These are phyloP conservation scores for Didymella glomerata DNA, from an alignment of 2,329 filamentous ascomycete genomes.

Conservation along the genomic window DNA sequence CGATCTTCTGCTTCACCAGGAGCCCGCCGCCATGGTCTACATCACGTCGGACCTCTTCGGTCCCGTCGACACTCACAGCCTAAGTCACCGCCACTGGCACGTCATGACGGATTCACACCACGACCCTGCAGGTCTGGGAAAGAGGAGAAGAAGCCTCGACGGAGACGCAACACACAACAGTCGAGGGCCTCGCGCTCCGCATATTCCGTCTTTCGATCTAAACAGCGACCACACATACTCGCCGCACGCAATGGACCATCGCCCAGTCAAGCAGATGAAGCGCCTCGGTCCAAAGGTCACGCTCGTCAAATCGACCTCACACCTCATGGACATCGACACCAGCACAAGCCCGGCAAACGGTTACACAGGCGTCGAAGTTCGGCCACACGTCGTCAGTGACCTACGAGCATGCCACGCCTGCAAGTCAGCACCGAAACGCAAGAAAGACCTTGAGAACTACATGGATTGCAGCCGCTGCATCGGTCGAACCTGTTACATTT, in stretches of 20 bases:
- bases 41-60: slow-evolving; percentile 50
- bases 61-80: slow-evolving; percentile 25
- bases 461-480: slow-evolving; percentile 70
- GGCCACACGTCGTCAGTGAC: slow-evolving; percentile 28
- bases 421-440: slow-evolving; percentile 70
- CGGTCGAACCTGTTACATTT: slow-evolving; percentile 72
- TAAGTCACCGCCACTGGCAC: slow-evolving; percentile 24
- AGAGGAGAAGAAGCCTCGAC: slow-evolving; percentile 39
- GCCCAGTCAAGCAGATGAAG: slow-evolving; percentile 45
- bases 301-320: slow-evolving; percentile 41
- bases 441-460: slow-evolving; percentile 71
- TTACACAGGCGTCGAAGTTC: background rate
- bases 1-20: slow-evolving; percentile 22
- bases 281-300: slow-evolving; percentile 34
- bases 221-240: slow-evolving; percentile 28
- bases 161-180: slow-evolving; percentile 19
- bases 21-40: slow-evolving; percentile 43
- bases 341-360: slow-evolving; percentile 4
- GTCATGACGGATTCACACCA: slow-evolving; percentile 33
- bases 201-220: slow-evolving; percentile 26
- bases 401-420: slow-evolving; percentile 71
- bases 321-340: slow-evolving; percentile 44
- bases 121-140: slow-evolving; percentile 35
- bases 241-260: slow-evolving; percentile 28
- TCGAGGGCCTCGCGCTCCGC: slow-evolving; percentile 8